Percentiles rank a stretch among this genome's conserved stretches.
Conservation (phyloP, 1,139 yeast genomes). For the Yarrowia galli region DNA sequence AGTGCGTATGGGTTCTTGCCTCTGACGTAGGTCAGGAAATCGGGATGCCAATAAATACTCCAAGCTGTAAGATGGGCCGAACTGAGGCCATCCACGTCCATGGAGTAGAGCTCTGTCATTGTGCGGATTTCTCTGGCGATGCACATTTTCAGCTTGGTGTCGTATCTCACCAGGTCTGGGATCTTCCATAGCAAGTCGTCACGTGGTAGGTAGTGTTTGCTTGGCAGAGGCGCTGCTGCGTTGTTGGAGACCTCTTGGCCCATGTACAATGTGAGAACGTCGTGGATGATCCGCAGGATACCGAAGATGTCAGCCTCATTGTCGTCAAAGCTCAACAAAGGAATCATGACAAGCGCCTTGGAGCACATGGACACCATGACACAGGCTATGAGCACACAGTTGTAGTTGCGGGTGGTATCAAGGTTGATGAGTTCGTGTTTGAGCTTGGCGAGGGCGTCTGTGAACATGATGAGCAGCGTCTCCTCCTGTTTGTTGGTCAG, state of each 20-base stretch:
- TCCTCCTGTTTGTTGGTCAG: not conserved
- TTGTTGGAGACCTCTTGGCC: not conserved
- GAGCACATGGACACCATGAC: slow-evolving; percentile 27
- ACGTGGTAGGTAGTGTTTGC: slow-evolving; percentile 4
- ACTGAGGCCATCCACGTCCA: not conserved
- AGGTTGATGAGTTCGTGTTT: not conserved
- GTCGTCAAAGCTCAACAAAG: not conserved
- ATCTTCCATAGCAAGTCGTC: not conserved
- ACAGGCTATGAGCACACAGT: slow-evolving; percentile 12
- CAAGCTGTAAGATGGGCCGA: slow-evolving; percentile 8
- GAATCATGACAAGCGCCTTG: not conserved
- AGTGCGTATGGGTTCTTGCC: not conserved
- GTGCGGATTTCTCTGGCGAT: not conserved
- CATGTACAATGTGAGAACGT: not conserved
- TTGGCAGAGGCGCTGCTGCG: not conserved
- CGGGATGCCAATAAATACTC: slow-evolving; percentile 11
- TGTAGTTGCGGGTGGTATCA: not conserved
- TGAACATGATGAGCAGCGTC: slow-evolving; percentile 2
- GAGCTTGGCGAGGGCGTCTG: not conserved
- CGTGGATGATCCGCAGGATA: not conserved
- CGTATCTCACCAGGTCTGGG: not conserved
- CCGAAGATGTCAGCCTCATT: not conserved
- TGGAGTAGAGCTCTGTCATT: not conserved
- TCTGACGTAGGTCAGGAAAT: not conserved
- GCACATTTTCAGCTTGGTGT: not conserved